phyloP scores from a whole-genome alignment of 1,139 yeast genomes.

The Kurtzmaniella quercitrusa region DNA sequence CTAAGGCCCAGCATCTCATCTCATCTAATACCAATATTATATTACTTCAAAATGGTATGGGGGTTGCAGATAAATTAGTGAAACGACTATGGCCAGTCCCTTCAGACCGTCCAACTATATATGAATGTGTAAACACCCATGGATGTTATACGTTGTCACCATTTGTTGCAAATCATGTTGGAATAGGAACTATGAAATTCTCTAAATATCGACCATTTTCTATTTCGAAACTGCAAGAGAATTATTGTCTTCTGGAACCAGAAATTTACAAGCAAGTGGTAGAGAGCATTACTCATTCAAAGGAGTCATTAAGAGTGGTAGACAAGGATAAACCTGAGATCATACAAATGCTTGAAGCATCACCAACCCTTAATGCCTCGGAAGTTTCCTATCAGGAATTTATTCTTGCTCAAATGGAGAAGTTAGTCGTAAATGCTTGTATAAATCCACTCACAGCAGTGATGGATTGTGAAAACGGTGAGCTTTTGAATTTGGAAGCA shows the following conservation, averaged over 20 bases:
- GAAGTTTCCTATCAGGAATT: slow-evolving; percentile 51
- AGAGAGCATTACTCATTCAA: slow-evolving; percentile 4
- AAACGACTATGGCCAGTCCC: slow-evolving; percentile 51
- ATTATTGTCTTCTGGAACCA: neutral
- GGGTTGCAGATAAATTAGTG: slow-evolving; percentile 53
- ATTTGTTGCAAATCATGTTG: slow-evolving; percentile 60
- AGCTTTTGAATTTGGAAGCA: slow-evolving; percentile 40
- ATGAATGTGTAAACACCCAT: slow-evolving; percentile 76
- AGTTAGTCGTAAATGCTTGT: slow-evolving; percentile 69
- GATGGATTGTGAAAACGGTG: slow-evolving; percentile 70
- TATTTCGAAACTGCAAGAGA: neutral
- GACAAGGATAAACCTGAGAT: slow-evolving; percentile 21
- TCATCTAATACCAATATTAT: slow-evolving; percentile 48
- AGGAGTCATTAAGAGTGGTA: slow-evolving; percentile 7
- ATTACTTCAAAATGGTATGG: slow-evolving; percentile 78
- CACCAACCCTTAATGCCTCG: slow-evolving; percentile 37
- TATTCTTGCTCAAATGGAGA: slow-evolving; percentile 63
- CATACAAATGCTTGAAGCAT: slow-evolving; percentile 24
- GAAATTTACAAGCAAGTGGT: neutral
- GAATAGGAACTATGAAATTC: slow-evolving; percentile 56
- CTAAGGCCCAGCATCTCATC: slow-evolving; percentile 38
- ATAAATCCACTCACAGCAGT: slow-evolving; percentile 73
- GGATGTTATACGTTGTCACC: slow-evolving; percentile 57
- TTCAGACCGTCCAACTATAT: slow-evolving; percentile 49
- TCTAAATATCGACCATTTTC: slow-evolving; percentile 24